Base-by-base conservation (phyloP, 202 grass and related monocot species). In the Bolboschoenoplectus hybrid region DNA sequence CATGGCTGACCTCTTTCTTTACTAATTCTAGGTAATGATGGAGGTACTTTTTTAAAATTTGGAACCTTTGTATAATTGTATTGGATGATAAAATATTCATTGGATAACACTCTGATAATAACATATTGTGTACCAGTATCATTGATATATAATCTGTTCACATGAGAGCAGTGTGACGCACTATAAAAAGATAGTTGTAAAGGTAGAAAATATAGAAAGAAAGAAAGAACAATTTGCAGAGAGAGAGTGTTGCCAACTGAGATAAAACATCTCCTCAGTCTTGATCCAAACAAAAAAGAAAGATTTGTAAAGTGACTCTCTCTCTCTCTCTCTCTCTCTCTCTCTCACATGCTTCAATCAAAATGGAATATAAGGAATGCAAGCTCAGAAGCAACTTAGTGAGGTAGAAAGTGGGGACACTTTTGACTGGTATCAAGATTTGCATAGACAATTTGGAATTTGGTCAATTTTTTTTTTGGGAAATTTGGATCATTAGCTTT, bases 1-100 rank as follows among this genome's bases (percentile, higher is more conserved):
- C 74, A 79, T 79, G 52, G 35, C 40, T 79, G 35, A 58, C 35
- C 13, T 58, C 5, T n/a, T 78, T 78, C 32, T 78, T 78, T 78
- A 57, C 0, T 57, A 39, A 57, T 56, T 78, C 74, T 56, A 35
- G 47, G 47, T 4, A 55, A 40, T 78, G 51, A 39, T 78, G 74
- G 12, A 57, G 26, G 50, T 57, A 39, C 50, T 17, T 78, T 5
- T 43, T 38, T n/a, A 57, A 78, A 56, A 9, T 75, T 53, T 38
- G 47, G 49, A 76, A 38, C 1, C 32, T 76, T 26, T 26, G 26
- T 26, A 26, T 26, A 26, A 26, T 26, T 53, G 73, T 52, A 76
- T 76, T 36, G 19, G 32, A 36, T 55, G 51, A 58, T 57, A 58
- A n/a, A 16, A 79, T 41, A 40, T 58, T 79, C 35, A 79, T 17